These are phyloP conservation scores for Ogataea parapolymorpha DNA, from an alignment of 805 yeast species.

Conservation along the genomic window DNA sequence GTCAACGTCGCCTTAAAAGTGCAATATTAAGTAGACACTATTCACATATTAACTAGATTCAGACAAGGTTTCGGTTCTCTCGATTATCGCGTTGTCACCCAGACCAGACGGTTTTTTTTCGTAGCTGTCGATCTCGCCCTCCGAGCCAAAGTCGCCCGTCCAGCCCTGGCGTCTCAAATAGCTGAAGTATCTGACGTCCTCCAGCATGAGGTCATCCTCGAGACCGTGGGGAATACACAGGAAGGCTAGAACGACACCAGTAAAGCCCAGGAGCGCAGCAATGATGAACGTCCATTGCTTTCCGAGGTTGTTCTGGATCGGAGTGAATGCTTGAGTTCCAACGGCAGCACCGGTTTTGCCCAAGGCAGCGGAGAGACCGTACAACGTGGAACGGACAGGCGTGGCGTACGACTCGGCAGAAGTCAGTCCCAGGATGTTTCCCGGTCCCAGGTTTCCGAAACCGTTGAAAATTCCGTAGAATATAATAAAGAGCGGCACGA, in stretches of 20 bases:
- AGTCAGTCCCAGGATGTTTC: conserved; percentile 66
- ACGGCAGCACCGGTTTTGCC: conserved; percentile 87
- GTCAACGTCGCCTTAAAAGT: conserved; percentile 7
- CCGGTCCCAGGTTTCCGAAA: conserved; percentile 75
- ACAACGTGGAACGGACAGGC: conserved; percentile 71
- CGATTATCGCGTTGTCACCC: background rate
- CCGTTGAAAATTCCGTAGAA: conserved; percentile 73
- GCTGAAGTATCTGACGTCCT: conserved; percentile 45
- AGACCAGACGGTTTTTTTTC: conserved; percentile 33
- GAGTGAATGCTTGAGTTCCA: conserved; percentile 70
- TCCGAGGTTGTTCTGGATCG: conserved; percentile 63
- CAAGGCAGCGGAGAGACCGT: conserved; percentile 73
- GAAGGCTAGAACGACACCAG: conserved; percentile 58
- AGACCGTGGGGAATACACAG: conserved; percentile 64
- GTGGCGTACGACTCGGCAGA: conserved; percentile 72
- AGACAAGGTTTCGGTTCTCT: background rate
- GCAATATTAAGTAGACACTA: background rate
- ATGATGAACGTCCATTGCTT: conserved; percentile 74
- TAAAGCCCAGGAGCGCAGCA: conserved; percentile 68
- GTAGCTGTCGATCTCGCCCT: conserved; percentile 59
- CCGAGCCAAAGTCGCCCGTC: conserved; percentile 49
- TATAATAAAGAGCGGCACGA: conserved; percentile 61
- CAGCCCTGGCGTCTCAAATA: conserved; percentile 46
- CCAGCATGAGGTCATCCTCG: conserved; percentile 60
- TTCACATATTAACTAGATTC: conserved; percentile 1